These are phyloP conservation scores for Diaporthe ilicicola DNA, from an alignment of 2,329 filamentous ascomycete genomes.

Conservation along the genomic window DNA sequence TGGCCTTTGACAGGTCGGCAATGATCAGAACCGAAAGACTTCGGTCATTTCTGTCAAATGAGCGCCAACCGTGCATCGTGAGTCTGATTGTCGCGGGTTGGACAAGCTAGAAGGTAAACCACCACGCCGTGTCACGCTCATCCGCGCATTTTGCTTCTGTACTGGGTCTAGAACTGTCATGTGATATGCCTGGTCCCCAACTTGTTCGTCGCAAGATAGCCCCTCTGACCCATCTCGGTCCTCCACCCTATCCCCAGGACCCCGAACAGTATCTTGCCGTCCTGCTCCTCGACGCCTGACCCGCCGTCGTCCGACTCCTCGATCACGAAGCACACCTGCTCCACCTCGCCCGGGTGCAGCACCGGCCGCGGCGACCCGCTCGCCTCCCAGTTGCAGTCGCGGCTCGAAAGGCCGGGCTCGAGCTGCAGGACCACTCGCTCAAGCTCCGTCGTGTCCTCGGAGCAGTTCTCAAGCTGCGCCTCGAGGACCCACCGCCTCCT, in stretches of 20 bases:
- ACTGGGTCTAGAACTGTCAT: background rate
- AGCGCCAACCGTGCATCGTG: background rate
- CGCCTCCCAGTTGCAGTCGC: slow-evolving; percentile 66
- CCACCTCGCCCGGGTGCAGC: slow-evolving; percentile 69
- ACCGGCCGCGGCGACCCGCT: slow-evolving; percentile 58
- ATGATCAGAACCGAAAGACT: slow-evolving; percentile 17
- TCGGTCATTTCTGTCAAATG: slow-evolving; percentile 7
- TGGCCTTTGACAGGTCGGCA: slow-evolving; percentile 10
- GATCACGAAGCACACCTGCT: slow-evolving; percentile 72
- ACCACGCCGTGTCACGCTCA: background rate
- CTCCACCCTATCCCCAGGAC: slow-evolving; percentile 89
- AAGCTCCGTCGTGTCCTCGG: slow-evolving; percentile 82
- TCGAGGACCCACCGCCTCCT: slow-evolving; percentile 77
- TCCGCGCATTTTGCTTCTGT: background rate
- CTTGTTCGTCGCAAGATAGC: slow-evolving; percentile 87
- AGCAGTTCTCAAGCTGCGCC: slow-evolving; percentile 94
- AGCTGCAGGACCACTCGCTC: slow-evolving; percentile 69
- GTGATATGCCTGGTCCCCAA: slow-evolving; percentile 60
- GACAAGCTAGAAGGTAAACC: no score
- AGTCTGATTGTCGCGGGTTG: no score
- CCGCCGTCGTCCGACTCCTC: slow-evolving; percentile 51
- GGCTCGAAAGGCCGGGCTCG: slow-evolving; percentile 58
- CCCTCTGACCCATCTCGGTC: slow-evolving; percentile 87
- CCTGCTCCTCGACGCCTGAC: slow-evolving; percentile 58
- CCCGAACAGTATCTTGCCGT: slow-evolving; percentile 75